Percentiles rank a stretch among this genome's conserved stretches.
Evolutionary conservation across 345 rosid species (phyloP).

Genomic region (Reutealis trisperma): DNA sequence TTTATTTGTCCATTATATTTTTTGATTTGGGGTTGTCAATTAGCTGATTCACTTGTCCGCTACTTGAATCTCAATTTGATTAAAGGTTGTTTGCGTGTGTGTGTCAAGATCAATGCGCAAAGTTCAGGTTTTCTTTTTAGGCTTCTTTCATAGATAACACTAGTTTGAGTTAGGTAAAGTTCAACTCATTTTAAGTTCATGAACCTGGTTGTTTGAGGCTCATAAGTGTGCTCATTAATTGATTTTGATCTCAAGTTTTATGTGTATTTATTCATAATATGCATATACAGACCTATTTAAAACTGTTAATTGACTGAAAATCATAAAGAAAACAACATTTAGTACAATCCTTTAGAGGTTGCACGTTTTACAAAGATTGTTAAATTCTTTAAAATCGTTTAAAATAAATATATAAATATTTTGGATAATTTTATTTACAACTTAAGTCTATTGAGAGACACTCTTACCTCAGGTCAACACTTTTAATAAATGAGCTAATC

Average conservation of each 20-base stretch:
- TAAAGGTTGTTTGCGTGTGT: neutral
- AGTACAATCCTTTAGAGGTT: neutral
- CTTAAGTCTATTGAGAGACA: no score
- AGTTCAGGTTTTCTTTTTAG: no score
- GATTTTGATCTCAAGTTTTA: neutral
- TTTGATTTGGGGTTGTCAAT: neutral
- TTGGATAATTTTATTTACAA: no score
- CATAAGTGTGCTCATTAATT: neutral
- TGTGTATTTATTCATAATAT: no score
- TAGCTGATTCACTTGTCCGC: neutral
- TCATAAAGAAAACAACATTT: no score
- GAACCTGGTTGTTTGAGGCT: neutral
- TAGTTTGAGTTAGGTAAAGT: neutral
- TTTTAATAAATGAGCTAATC: no score
- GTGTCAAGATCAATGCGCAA: no score
- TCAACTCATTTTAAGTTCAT: neutral
- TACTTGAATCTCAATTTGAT: neutral
- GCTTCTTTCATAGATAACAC: no score
- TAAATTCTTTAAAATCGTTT: no score
- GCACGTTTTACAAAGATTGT: neutral
- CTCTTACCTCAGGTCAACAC: no score
- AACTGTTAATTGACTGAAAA: neutral
- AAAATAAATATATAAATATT: no score
- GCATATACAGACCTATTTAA: neutral
- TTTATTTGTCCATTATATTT: neutral